phyloP scores from a whole-genome alignment of 768 basidiomycete genomes.

The Boletus pseudopeckii region DNA sequence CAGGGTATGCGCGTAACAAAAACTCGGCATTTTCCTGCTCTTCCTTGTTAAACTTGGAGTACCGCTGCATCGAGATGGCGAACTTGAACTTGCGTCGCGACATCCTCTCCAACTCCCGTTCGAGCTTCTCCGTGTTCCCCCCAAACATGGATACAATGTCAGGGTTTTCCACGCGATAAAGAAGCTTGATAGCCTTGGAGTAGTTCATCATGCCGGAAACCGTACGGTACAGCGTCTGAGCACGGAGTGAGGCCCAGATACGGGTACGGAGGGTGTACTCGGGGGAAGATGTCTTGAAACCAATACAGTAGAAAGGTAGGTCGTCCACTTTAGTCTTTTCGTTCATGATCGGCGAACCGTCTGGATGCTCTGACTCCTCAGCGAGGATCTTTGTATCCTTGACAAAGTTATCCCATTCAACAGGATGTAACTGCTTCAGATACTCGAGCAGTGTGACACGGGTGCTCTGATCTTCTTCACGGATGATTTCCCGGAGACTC shows the following conservation, averaged over 20 bases:
- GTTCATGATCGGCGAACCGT: constrained; percentile 51
- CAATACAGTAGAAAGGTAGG: constrained; percentile 98
- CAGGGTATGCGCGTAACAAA: constrained; percentile 94
- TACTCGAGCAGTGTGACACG: constrained; percentile 97
- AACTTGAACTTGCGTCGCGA: constrained; percentile 98
- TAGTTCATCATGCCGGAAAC: constrained; percentile 99
- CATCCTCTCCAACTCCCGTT: constrained; percentile 96
- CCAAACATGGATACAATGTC: constrained; percentile 95
- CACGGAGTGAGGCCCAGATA: constrained; percentile 98
- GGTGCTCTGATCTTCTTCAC: constrained; percentile 95
- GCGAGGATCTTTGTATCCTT: constrained; percentile 99
- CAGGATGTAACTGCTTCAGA: constrained; percentile 94
- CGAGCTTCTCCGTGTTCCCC: constrained; percentile 93
- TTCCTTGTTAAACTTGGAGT: constrained; percentile 99
- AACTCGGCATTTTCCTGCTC: constrained; percentile 99
- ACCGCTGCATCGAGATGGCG: constrained; percentile 97
- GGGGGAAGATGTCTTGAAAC: constrained; percentile 98
- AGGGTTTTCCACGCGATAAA: constrained; percentile 98
- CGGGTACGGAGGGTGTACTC: constrained; percentile 98
- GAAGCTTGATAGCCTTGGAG: constrained; percentile 97
- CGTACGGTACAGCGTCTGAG: constrained; percentile 97
- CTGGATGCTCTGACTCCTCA: constrained; percentile 71
- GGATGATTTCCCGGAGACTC: constrained; percentile 95
- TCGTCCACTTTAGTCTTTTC: constrained; percentile 90
- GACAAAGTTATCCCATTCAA: constrained; percentile 99